Percentiles rank a stretch among this genome's conserved stretches.
These are phyloP conservation scores for Clavaria fumosa DNA, from an alignment of 768 basidiomycete species.

Conservation along the genomic window DNA sequence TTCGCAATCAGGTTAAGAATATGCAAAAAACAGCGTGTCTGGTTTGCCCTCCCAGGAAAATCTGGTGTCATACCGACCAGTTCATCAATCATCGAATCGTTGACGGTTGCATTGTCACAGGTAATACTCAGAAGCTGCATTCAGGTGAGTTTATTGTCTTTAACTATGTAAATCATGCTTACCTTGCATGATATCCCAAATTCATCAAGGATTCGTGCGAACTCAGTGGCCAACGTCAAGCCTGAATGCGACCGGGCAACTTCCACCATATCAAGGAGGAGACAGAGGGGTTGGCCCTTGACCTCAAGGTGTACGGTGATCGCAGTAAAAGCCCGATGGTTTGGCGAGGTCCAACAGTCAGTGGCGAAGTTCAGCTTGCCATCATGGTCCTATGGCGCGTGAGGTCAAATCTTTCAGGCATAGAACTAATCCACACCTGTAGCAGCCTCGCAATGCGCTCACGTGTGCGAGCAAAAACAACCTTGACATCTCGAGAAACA, in stretches of 20 bases:
- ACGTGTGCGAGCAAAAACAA: constrained; percentile 13
- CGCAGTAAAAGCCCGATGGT: constrained; percentile 8
- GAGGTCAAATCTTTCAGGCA: neutral
- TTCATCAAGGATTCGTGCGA: neutral
- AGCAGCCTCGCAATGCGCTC: constrained; percentile 10
- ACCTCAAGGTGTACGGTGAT: constrained; percentile 19
- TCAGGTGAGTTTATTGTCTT: neutral
- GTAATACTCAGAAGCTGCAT: neutral
- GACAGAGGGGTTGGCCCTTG: constrained; percentile 13
- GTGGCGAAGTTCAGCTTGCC: constrained; percentile 17
- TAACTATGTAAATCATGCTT: neutral
- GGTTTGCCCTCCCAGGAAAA: constrained; percentile 16
- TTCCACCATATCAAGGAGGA: constrained; percentile 26
- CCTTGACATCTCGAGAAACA: constrained; percentile 18
- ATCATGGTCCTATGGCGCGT: constrained; percentile 12
- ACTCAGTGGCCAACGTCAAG: no score
- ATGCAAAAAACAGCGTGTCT: constrained; percentile 24
- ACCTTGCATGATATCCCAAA: neutral
- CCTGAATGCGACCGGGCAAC: no score
- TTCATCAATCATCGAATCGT: neutral
- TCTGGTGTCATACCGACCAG: constrained; percentile 6
- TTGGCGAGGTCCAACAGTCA: constrained; percentile 9
- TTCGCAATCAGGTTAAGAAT: constrained; percentile 25
- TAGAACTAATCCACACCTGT: neutral
- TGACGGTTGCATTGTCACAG: neutral